Base-by-base conservation (phyloP, 768 basidiomycete genomes). In the Sarcomyxa edulis region DNA sequence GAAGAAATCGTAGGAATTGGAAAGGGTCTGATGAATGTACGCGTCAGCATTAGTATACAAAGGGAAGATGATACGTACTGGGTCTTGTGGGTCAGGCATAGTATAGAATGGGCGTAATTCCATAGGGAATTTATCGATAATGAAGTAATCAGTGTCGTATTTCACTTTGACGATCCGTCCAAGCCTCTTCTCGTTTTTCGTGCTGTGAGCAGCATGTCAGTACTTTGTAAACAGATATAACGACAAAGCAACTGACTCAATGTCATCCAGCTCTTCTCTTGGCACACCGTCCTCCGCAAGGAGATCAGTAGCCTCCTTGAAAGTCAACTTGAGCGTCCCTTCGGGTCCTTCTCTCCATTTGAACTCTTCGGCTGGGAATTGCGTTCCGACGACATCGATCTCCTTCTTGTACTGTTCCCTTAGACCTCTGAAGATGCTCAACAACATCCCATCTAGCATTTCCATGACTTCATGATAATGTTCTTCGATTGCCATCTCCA, bases 1-100 rank as follows among this genome's bases (percentile, higher is more conserved):
- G 76, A 99, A 98, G 68, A 99, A 98, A 65, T 99, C 96, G 62
- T 98, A 99, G 16, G 96, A 98, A 64, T 98, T 98, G 35, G 96
- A 97, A 27, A 96, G 69, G 6, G 78, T 81, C 85, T 94, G 52
- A 15, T 21, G 20, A 33, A 32, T 28, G 24, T 14, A 21, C 45
- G 15, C 44, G 49, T 38, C 26, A 41, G 41, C 44, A 15, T 35
- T 24, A 31, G 12, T 20, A 2, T 12, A 22, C 23, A 29, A 22
- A 45, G 32, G 30, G 32, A 36, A 44, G 36, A 44, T 12, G 35
- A 27, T 20, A 64, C 81, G 49, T 50, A 92, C 90, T 6, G 88
- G 81, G 62, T 98, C 85, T 46, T 76, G 71, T 9, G 95, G 79
- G 66, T 99, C 96, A 40, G 94, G 89, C 96, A 99, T 98, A 39